These are phyloP conservation scores for Annulohypoxylon truncatum DNA, from an alignment of 2,329 filamentous ascomycete genomes.

Conservation along the genomic window DNA sequence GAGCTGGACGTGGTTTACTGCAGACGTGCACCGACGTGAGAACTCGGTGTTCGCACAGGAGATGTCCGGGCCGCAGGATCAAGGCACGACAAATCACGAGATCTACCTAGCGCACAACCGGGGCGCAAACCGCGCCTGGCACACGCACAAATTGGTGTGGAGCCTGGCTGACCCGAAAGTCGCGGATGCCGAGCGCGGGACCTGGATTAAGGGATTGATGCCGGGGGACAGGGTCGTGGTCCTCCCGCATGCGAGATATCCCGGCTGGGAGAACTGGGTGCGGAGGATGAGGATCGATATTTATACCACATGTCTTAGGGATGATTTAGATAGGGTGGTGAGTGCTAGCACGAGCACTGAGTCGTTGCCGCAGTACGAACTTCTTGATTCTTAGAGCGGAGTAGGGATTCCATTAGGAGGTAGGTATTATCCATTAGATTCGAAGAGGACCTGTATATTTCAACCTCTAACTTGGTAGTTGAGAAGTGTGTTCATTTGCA, in stretches of 20 bases:
- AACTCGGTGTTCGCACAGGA: conserved; percentile 21
- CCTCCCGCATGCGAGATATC: conserved; percentile 27
- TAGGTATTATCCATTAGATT: no score
- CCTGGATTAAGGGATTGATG: conserved; percentile 23
- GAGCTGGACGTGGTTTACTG: conserved; percentile 35
- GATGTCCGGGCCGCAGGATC: conserved; percentile 17
- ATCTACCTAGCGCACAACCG: conserved; percentile 28
- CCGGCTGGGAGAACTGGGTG: conserved; percentile 33
- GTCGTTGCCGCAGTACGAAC: neutral
- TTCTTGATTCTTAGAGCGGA: neutral
- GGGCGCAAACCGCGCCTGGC: conserved; percentile 27
- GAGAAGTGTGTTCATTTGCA: no score
- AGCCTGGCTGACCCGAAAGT: conserved; percentile 14
- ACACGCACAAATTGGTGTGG: conserved; percentile 28
- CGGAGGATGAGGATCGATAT: conserved; percentile 27
- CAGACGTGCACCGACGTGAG: conserved; percentile 28
- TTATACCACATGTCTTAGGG: conserved; percentile 28
- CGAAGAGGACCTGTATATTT: no score
- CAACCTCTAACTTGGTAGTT: no score
- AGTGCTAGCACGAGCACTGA: neutral
- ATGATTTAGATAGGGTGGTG: neutral
- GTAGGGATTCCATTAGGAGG: no score
- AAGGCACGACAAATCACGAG: conserved; percentile 21
- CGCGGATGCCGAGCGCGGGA: conserved; percentile 12
- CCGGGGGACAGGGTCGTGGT: conserved; percentile 25